A percentile compares a stretch with the other conserved stretches of the same genome.
Evolutionary conservation across 306 rosid species (phyloP).

Genomic region (Prunus salicina): DNA sequence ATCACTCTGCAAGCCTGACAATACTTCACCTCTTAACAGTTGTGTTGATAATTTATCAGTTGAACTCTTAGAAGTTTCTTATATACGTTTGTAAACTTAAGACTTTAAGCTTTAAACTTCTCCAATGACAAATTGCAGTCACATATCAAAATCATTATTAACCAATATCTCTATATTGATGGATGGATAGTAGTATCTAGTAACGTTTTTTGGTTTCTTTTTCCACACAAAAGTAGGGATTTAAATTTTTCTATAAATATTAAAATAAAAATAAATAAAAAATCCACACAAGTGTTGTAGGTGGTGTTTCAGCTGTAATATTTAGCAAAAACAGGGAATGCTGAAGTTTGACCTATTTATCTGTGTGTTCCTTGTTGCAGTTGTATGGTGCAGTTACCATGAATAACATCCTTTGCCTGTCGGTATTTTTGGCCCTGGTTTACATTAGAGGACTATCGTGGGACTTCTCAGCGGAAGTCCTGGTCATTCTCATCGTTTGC

Average conservation of each 20-base stretch:
- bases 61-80: background rate
- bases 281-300: too few species aligned
- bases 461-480: constrained; percentile 91
- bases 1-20: background rate
- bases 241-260: too few species aligned
- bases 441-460: constrained; percentile 78
- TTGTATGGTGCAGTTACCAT: constrained; percentile 88
- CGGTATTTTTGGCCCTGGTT: constrained; percentile 92
- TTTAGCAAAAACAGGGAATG: background rate
- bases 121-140: background rate
- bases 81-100: background rate
- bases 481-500: constrained; percentile 78
- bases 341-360: background rate
- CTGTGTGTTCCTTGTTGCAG: constrained; percentile 43
- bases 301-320: background rate
- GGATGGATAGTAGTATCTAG: background rate
- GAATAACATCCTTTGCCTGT: constrained; percentile 86
- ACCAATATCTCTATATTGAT: background rate
- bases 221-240: background rate
- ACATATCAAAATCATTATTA: background rate
- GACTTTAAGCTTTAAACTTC: background rate
- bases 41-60: background rate
- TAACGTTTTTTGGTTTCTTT: background rate
- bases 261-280: too few species aligned
- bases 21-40: background rate